Evolutionary conservation across 176 grass and related monocot genomes (phyloP).

Genomic region (Paspalum notatum): DNA sequence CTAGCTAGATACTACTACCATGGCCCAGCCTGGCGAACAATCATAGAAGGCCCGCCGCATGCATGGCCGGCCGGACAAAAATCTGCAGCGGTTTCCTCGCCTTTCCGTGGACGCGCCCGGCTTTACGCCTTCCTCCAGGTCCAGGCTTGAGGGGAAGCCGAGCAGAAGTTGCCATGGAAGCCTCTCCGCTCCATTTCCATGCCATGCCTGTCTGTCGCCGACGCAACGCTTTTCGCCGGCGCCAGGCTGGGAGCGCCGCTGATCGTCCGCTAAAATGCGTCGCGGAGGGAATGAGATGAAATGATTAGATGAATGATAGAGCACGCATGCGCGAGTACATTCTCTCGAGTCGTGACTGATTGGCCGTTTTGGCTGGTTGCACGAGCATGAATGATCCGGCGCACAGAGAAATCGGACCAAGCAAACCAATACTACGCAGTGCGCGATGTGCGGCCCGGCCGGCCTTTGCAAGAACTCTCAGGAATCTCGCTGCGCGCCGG

Average conservation of each 20-base stretch:
- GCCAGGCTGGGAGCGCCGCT: constrained; percentile 18
- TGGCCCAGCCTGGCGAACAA: neutral
- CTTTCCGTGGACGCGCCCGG: neutral
- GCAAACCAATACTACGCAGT: constrained; percentile 4
- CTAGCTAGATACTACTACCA: neutral
- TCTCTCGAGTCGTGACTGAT: neutral
- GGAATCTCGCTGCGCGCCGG: constrained; percentile 1
- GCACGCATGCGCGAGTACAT: neutral
- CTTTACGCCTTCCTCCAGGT: constrained; percentile 17
- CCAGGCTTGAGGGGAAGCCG: neutral
- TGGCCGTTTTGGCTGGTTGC: neutral
- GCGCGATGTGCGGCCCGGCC: neutral
- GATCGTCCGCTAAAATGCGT: neutral
- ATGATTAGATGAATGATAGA: neutral
- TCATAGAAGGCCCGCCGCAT: neutral
- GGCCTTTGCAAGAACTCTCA: neutral
- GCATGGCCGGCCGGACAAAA: neutral
- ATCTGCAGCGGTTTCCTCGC: neutral
- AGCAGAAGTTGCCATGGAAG: neutral
- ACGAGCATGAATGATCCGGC: constrained; percentile 1
- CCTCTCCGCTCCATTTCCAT: neutral
- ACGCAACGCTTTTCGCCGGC: constrained; percentile 19
- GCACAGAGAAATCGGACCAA: constrained; percentile 27
- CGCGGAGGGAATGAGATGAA: neutral
- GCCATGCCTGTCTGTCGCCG: neutral